Base-by-base conservation (phyloP, 176 grass and related monocot genomes). In the Raddia guianensis region DNA sequence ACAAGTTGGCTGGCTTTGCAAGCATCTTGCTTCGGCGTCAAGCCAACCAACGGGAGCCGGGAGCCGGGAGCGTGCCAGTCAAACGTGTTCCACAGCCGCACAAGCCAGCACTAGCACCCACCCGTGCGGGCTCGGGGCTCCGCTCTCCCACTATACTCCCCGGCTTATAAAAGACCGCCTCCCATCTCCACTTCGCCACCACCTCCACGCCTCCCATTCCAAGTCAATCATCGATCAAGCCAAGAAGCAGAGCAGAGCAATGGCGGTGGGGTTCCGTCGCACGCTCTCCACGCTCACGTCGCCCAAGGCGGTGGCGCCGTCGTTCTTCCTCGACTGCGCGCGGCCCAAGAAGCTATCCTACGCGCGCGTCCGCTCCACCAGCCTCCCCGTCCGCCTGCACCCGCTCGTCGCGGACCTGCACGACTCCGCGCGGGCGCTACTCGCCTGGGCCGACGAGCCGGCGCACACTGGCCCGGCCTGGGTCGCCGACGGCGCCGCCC, bases 381-480 rank as follows among this genome's bases (percentile, higher is more conserved):
- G 92, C 60, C 75, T 94, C 7, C 92, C 89, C 0, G 89, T 78
- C 47, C 89, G 92, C 3, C 87, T 90, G 3, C 86, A 94, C 66
- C 92, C 92, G 43, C 89, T 94, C 1, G 86, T 90, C n/a, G 66
- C 86, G 4, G 63, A 50, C 13, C 86, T 94, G 54, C 79, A 91
- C 66, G 86, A 91, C 61, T 33, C 89, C 33, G 76, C 76, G 56
- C 79, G 77, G 8, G 76, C 72, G 47, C 79, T 91, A 48, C 84
- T 87, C 1, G 27, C 63, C 3, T 83, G 89, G 89, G 83, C 86
- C 0, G 80, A 83, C 21, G 83, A 66, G 14, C 73, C 70, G 0
- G 85, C 81, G 32, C 76, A 82, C 7, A 87, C 78, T 8, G 66
- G 54, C 0, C 70, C 80, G 5, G 74, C 71, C 0, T 94, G 91